phyloP scores from a whole-genome alignment of 305 asterid species.

The Plantago coronopus region DNA sequence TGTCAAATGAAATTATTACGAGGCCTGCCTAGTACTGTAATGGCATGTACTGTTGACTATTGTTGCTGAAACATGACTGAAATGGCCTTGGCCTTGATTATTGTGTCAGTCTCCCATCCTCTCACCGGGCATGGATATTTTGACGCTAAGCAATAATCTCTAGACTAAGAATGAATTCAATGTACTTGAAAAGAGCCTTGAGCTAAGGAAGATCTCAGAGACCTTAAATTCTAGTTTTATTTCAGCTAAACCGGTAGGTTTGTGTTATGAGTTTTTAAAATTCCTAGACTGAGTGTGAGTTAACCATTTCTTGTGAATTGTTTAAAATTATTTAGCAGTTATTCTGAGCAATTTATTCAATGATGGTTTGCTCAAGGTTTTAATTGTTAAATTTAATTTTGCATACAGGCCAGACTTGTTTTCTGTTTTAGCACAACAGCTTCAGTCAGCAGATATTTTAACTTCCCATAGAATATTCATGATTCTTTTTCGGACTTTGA shows the following conservation, averaged over 20 bases:
- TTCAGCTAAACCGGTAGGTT: neutral
- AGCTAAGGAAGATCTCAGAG: neutral
- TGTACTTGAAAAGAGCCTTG: neutral
- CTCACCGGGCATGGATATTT: neutral
- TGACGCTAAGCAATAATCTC: neutral
- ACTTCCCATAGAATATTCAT: constrained; percentile 83
- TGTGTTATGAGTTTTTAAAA: neutral
- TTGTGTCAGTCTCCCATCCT: neutral
- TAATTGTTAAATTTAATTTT: constrained; percentile 26
- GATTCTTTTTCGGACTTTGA: constrained; percentile 86
- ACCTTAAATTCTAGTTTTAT: neutral
- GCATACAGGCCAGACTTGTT: constrained; percentile 88
- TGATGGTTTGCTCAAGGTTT: constrained; percentile 5
- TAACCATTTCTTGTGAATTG: neutral
- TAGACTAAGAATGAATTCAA: neutral
- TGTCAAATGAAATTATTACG: neutral
- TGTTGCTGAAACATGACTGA: neutral
- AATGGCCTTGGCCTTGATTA: no score
- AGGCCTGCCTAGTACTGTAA: neutral
- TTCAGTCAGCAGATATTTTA: constrained; percentile 80
- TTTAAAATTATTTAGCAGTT: constrained; percentile 5
- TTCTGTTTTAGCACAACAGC: constrained; percentile 79
- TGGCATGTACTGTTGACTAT: neutral
- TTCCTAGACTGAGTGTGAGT: neutral
- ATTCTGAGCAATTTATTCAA: constrained; percentile 11